Evolutionary conservation across 331 rosid species (phyloP).

Genomic region (Ulmus americana): DNA sequence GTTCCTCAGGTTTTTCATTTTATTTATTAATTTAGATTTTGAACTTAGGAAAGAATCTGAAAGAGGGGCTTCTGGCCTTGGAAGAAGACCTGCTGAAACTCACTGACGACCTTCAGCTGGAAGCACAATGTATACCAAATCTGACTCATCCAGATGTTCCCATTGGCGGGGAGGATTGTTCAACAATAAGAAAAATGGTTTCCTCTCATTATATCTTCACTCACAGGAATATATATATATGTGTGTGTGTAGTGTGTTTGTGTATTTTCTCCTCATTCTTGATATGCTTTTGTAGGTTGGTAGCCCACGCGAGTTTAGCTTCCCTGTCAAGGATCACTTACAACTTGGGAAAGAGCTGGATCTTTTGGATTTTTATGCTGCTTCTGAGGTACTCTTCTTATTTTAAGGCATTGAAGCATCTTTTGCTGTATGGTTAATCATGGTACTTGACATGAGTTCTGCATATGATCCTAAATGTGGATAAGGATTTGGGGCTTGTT

Average conservation of each 20-base stretch:
- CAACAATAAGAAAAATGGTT: slow-evolving; percentile 59
- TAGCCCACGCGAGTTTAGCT: slow-evolving; percentile 49
- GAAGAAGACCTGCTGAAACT: slow-evolving; percentile 83
- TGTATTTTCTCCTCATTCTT: slow-evolving; percentile 11
- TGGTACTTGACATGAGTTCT: not conserved
- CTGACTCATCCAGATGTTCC: slow-evolving; percentile 87
- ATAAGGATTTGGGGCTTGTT: not conserved
- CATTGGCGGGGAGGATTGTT: slow-evolving; percentile 80
- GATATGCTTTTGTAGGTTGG: slow-evolving; percentile 50
- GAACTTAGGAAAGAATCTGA: slow-evolving; percentile 71
- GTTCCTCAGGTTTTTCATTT: slow-evolving; percentile 7
- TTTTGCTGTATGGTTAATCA: not conserved
- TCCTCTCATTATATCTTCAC: slow-evolving; percentile 3
- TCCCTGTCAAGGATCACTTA: slow-evolving; percentile 80
- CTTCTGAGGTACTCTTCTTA: slow-evolving; percentile 66
- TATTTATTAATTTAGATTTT: not conserved
- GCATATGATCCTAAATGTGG: not conserved
- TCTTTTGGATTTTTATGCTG: slow-evolving; percentile 90
- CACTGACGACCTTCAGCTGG: slow-evolving; percentile 73
- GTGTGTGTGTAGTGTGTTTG: slow-evolving; percentile 6
- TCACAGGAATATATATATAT: not conserved
- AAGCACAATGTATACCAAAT: slow-evolving; percentile 81
- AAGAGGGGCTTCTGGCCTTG: slow-evolving; percentile 62
- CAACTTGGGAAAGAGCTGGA: slow-evolving; percentile 82
- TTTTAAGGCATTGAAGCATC: slow-evolving; percentile 3